phyloP scores from a whole-genome alignment of 2,329 filamentous ascomycete genomes.

The Trichoderma atroviride region DNA sequence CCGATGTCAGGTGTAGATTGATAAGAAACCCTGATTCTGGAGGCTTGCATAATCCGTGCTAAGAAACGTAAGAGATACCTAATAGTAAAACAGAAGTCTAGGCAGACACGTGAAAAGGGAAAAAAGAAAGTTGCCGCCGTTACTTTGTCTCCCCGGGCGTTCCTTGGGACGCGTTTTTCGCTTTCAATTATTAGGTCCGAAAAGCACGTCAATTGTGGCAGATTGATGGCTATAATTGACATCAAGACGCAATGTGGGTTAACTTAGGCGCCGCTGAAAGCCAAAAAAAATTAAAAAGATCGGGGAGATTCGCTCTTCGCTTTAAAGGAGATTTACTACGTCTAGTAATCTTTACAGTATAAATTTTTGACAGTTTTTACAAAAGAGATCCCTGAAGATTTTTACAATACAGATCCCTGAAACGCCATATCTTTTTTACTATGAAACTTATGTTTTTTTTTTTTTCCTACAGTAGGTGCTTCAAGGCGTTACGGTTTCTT shows the following conservation, averaged over 20 bases:
- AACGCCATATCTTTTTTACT: neutral
- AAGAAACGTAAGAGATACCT: neutral
- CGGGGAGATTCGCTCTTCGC: neutral
- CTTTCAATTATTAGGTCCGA: neutral
- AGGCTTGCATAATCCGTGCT: constrained; percentile 9
- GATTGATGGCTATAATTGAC: neutral
- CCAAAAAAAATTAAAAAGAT: neutral
- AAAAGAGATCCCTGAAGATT: neutral
- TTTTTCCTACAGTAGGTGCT: too few species aligned
- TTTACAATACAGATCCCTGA: neutral
- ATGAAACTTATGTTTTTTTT: neutral
- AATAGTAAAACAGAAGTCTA: neutral
- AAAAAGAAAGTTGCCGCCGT: neutral
- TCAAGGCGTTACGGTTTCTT: neutral
- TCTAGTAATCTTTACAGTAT: neutral
- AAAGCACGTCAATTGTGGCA: constrained; percentile 13
- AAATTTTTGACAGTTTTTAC: neutral
- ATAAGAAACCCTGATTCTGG: neutral
- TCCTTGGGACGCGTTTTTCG: neutral
- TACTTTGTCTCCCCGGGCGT: neutral
- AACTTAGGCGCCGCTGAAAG: constrained; percentile 19
- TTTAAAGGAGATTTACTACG: too few species aligned
- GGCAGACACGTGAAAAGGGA: constrained; percentile 1
- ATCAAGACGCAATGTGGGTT: constrained; percentile 14
- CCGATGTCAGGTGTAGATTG: constrained; percentile 2